These are phyloP conservation scores for Gamsiella multidivaricata DNA, from an alignment of 192 early-diverging fungal species.

Conservation along the genomic window DNA sequence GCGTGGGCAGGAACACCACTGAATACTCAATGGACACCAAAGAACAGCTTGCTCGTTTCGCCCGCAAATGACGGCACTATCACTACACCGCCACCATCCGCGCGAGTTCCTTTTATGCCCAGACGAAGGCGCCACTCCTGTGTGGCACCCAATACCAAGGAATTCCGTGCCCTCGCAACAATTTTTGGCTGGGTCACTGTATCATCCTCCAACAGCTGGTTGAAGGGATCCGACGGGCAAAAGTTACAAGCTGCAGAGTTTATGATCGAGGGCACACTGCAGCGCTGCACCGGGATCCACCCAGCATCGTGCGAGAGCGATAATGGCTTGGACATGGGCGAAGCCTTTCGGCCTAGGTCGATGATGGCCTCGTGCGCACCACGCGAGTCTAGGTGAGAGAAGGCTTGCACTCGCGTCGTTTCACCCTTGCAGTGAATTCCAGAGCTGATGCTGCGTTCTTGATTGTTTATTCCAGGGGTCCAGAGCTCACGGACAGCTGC, in stretches of 20 bases:
- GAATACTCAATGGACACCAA: conserved; percentile 1
- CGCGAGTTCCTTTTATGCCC: background rate
- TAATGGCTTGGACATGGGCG: conserved; percentile 20
- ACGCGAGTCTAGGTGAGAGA: conserved; percentile 15
- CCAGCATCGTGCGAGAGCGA: conserved; percentile 13
- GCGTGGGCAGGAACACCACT: conserved; percentile 15
- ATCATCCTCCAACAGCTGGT: conserved; percentile 1
- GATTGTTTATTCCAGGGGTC: background rate
- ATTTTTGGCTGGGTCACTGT: conserved; percentile 60
- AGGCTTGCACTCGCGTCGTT: no score
- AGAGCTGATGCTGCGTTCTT: no score
- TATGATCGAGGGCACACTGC: background rate
- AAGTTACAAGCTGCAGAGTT: background rate
- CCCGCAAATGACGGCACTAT: conserved; percentile 8
- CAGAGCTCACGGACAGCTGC: background rate
- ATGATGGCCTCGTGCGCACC: conserved; percentile 8
- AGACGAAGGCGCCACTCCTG: conserved; percentile 57
- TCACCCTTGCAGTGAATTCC: no score
- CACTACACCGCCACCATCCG: conserved; percentile 20
- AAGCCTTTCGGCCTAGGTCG: background rate
- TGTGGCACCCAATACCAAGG: conserved; percentile 53
- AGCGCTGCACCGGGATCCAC: background rate
- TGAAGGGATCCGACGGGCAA: background rate
- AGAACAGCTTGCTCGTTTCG: background rate
- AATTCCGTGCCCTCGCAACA: conserved; percentile 52